Evolutionary conservation across 2,329 filamentous ascomycete species (phyloP).

Genomic region (Cylindrodendrum hubeiense): DNA sequence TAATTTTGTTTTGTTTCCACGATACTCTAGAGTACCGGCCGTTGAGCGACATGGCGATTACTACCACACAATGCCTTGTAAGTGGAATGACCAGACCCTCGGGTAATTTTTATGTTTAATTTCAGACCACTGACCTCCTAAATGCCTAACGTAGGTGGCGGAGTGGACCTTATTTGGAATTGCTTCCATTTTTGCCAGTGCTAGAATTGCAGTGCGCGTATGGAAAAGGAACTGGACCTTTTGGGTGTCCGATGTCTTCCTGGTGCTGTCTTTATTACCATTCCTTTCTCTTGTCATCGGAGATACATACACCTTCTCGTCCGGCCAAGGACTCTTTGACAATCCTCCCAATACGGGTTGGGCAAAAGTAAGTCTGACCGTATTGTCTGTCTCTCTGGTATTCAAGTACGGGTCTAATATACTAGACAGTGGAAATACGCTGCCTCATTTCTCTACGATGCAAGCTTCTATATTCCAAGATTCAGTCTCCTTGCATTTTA

Average conservation of each 20-base stretch:
- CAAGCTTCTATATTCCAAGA: slow-evolving; percentile 7
- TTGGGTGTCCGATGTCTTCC: neutral
- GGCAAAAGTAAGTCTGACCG: neutral
- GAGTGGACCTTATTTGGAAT: neutral
- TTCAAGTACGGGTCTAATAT: neutral
- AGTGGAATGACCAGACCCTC: neutral
- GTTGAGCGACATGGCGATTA: neutral
- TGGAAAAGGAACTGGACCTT: neutral
- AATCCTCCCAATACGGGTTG: neutral
- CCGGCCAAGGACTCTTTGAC: neutral
- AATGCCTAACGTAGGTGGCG: neutral
- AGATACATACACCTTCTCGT: neutral
- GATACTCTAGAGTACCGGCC: no score
- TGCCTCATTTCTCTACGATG: neutral
- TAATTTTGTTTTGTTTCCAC: neutral
- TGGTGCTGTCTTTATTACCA: neutral
- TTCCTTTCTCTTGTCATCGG: neutral
- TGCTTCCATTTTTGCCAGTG: neutral
- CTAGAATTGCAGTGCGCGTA: neutral
- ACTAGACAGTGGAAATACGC: neutral
- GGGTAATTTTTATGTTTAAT: no score
- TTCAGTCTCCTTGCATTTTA: slow-evolving; percentile 9
- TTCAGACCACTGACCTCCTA: neutral
- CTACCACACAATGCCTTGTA: neutral
- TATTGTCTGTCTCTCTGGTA: neutral